Conservation (phyloP, 306 rosid species). For the Trifolium repens region DNA sequence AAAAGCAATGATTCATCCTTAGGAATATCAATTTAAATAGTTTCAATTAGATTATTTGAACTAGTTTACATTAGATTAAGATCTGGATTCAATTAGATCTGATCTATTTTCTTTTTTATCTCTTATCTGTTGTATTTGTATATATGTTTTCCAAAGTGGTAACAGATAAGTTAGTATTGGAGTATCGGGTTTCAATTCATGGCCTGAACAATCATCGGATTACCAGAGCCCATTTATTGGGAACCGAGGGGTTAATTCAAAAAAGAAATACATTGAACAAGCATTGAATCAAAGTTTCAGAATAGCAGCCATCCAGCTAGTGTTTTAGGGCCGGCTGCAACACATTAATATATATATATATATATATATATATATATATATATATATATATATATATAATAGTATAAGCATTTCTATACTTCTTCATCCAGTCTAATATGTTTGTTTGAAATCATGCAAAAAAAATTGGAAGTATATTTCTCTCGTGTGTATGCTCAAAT, state of each 20-base stretch:
- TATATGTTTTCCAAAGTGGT: neutral
- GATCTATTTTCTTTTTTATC: slow-evolving; percentile 6
- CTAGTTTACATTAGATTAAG: slow-evolving; percentile 7
- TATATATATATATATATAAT: neutral
- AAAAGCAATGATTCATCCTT: slow-evolving; percentile 29
- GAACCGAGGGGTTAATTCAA: neutral
- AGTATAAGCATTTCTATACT: neutral
- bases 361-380: too few species aligned
- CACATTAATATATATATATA: too few species aligned
- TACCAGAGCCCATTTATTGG: neutral
- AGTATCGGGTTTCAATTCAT: neutral
- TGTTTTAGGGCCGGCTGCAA: neutral
- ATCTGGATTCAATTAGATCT: too few species aligned
- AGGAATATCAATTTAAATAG: neutral
- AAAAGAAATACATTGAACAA: neutral
- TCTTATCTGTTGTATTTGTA: neutral
- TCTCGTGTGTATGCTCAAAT: slow-evolving; percentile 32
- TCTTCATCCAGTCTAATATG: slow-evolving; percentile 13
- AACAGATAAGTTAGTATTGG: neutral
- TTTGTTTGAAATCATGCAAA: neutral
- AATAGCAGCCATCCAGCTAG: neutral
- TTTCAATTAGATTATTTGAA: neutral
- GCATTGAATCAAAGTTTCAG: neutral
- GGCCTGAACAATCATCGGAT: neutral
- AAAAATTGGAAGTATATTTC: neutral